Conservation (phyloP, 2,329 filamentous ascomycete species). For the Alternaria arbusti region DNA sequence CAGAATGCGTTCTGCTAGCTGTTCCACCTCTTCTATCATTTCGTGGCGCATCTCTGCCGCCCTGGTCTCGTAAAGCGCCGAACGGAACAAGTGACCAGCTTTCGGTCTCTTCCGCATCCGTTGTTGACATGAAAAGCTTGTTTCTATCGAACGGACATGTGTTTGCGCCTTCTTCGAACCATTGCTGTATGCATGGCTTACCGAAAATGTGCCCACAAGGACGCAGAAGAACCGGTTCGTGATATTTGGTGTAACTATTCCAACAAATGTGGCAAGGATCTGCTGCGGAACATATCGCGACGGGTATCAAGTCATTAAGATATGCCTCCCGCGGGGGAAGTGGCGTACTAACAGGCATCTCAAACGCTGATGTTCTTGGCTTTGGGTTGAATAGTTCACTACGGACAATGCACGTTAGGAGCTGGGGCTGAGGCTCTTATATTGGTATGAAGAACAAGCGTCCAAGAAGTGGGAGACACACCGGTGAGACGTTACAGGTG, state of each 20-base stretch:
- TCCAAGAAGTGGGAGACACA: background rate
- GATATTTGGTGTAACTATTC: background rate
- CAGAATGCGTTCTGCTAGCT: background rate
- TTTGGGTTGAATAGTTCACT: background rate
- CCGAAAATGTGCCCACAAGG: conserved; percentile 21
- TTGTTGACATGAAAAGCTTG: background rate
- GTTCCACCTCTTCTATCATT: background rate
- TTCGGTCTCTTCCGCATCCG: background rate
- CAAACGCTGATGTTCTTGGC: background rate
- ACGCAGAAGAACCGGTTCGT: conserved; percentile 5
- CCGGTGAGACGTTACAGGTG: background rate
- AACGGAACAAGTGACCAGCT: background rate
- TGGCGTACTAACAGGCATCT: background rate
- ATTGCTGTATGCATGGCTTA: conserved; percentile 9
- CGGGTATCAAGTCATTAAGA: background rate
- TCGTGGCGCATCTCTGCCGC: background rate
- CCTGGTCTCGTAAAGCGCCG: background rate
- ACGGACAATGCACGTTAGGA: background rate
- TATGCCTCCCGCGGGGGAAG: background rate
- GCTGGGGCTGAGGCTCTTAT: background rate
- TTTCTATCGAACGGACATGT: conserved; percentile 1
- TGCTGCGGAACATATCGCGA: conserved; percentile 6
- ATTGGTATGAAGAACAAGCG: background rate
- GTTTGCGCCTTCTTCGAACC: conserved; percentile 2
- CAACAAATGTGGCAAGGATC: conserved; percentile 13